Base-by-base conservation (phyloP, 169 alveolate species). In the Babesia divergens region DNA sequence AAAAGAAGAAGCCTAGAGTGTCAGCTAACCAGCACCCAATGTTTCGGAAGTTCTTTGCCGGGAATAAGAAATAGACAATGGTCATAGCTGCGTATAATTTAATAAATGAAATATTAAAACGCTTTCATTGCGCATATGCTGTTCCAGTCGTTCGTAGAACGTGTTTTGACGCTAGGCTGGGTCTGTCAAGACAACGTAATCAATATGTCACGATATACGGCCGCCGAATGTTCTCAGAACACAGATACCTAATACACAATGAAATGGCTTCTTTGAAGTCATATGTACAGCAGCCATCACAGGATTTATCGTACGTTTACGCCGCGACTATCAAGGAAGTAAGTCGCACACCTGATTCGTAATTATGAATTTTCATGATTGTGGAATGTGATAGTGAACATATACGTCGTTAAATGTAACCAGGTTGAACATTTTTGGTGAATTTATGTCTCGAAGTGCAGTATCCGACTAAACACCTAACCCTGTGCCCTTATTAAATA, bases 21-120 rank as follows among this genome's bases (percentile, higher is more conserved):
- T 22, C 32, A 31, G 32, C 64, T 22, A 69, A 55, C 55, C 85
- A 75, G 44, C 85, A 75, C 65, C 85, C 85, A 20, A 59, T 64
- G 49, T 75, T 75, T 62, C 49, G 69, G 70, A 75, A 65, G 52
- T 75, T 75, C 43, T 75, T 65, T 70, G 49, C 85, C 22, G 26
- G 56, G 13, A 66, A 6, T 1, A 59, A 38, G 42, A n/a, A 8
- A 24, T 69, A 35, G 53, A 7, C 40, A 7, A 11, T 40, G 47
- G 11, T 40, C 53, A 40, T 3, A 56, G 14, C 11, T 26, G 1
- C 20, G 42, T 11, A 6, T 0, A 24, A 51, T 51, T 35, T 24
- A 40, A 11, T 11, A 51, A 35, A n/a, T 1, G n/a, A 31, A 20
- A 54, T 54, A 49, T 29, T 29, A 8, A 29, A 31, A 54, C 24